Percentiles rank a stretch among this genome's conserved stretches.
phyloP scores from a whole-genome alignment of 169 alveolate genomes.

The Plasmodium cynomolgi region DNA sequence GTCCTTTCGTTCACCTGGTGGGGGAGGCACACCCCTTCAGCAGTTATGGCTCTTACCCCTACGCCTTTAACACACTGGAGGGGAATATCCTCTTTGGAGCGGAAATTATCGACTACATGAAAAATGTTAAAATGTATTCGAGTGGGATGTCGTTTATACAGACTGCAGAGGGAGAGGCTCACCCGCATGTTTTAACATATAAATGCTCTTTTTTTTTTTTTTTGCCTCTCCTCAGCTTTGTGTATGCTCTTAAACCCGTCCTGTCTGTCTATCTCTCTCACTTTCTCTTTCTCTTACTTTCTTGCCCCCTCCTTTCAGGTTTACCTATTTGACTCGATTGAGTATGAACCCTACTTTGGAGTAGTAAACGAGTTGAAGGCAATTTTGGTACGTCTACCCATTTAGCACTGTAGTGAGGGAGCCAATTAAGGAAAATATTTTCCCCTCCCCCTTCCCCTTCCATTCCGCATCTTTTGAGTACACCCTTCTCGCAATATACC shows the following conservation, averaged over 20 bases:
- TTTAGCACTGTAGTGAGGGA: neutral
- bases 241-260: neutral
- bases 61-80: slow-evolving; percentile 73
- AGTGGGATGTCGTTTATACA: neutral
- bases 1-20: slow-evolving; percentile 62
- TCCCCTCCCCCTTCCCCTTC: neutral
- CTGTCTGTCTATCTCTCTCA: neutral
- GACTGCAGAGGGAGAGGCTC: neutral
- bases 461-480: neutral
- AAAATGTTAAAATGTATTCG: slow-evolving; percentile 34
- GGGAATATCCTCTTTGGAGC: slow-evolving; percentile 42
- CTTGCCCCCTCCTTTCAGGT: slow-evolving; percentile 22
- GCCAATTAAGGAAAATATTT: neutral
- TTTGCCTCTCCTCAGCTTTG: neutral
- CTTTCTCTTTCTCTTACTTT: neutral
- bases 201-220: neutral
- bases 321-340: slow-evolving; percentile 43
- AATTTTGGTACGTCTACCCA: slow-evolving; percentile 39
- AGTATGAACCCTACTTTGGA: slow-evolving; percentile 65
- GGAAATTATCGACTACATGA: slow-evolving; percentile 74
- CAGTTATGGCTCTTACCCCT: slow-evolving; percentile 67
- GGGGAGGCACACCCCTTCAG: slow-evolving; percentile 68
- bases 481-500: neutral
- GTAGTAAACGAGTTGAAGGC: slow-evolving; percentile 42
- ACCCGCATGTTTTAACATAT: neutral